Evolutionary conservation across 2,329 filamentous ascomycete genomes (phyloP), one percentile per base, ranked within the genome.

Genomic region (Talaromyces sp.): DNA sequence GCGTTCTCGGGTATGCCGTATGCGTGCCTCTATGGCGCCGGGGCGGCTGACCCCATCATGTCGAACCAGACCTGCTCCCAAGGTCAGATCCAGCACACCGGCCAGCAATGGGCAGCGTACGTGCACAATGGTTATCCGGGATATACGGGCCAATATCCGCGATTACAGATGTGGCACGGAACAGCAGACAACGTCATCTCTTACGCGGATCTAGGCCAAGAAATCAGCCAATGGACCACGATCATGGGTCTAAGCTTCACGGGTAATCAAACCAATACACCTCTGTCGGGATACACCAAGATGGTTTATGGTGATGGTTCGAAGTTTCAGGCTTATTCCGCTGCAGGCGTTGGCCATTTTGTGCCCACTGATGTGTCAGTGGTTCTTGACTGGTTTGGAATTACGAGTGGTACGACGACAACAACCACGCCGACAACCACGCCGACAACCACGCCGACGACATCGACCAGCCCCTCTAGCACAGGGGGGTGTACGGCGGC

Each of bases 91-190:
- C 4, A 40, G 6, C 58, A 43, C 22, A 43, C 56, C 49, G 45
- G 43, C 40, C 45, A 53, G 22, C 22, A 60, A 22, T 65, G 53
- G 62, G 62, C 62, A 17, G 34, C 58, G 7, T 58, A 54, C 58
- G 63, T 60, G 3, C 58, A 58, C n/a, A 64, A 58, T 40, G 63
- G 36, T 22, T 65, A 58, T 13, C 56, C 63, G 17, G 63, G 63
- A 34, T 65, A 65, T 38, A 53, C 34, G 5, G 63, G 63, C 22
- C 7, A 19, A 7, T 59, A 59, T 27, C 63, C 63, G 11, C 45
- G 40, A 40, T 34, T 65, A 51, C 63, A 65, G 38, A 34, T 65
- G 17, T 56, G 58, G 54, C 63, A 65, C 34, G 63, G 63, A 49
- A 65, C 54, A 25, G 54, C 58, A 31, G 63, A 65, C 36, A 43